Percentiles rank a stretch among this genome's conserved stretches.
phyloP scores from a whole-genome alignment of 1,284 basidiomycete species.

The Ustilago loliicola region DNA sequence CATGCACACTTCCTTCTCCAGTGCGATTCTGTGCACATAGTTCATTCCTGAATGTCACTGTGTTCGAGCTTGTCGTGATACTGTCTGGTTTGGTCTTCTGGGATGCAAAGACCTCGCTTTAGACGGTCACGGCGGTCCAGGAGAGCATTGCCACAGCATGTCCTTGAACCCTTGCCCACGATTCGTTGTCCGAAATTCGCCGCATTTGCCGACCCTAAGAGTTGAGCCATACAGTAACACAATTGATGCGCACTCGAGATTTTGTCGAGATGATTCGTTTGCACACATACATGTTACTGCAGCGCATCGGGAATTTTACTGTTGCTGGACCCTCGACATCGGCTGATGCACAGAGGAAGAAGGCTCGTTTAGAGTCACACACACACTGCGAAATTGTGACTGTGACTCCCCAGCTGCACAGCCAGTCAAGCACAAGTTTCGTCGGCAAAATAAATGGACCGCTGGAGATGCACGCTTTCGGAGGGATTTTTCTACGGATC shows the following conservation, averaged over 20 bases:
- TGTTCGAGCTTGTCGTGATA: no score
- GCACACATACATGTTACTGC: no score
- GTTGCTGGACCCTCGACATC: conserved; percentile 7
- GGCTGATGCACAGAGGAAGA: conserved; percentile 1
- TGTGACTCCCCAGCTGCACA: no score
- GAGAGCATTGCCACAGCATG: background rate
- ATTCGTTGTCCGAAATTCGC: conserved; percentile 22
- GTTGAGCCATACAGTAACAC: background rate
- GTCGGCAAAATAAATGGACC: no score
- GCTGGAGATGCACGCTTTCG: background rate
- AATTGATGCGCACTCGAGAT: background rate
- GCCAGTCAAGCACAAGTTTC: background rate
- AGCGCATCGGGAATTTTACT: conserved; percentile 26
- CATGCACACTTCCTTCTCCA: no score
- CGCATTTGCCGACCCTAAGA: conserved; percentile 24
- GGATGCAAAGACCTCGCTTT: conserved; percentile 6
- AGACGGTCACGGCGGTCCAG: background rate
- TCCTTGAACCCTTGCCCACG: conserved; percentile 25
- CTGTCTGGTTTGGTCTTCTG: background rate
- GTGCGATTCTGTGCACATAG: no score
- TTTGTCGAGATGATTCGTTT: background rate
- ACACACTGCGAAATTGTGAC: no score
- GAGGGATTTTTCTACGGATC: background rate
- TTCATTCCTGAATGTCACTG: no score
- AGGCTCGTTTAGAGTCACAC: conserved; percentile 1